phyloP scores from a whole-genome alignment of 1,139 yeast genomes.

The Candida sp. region DNA sequence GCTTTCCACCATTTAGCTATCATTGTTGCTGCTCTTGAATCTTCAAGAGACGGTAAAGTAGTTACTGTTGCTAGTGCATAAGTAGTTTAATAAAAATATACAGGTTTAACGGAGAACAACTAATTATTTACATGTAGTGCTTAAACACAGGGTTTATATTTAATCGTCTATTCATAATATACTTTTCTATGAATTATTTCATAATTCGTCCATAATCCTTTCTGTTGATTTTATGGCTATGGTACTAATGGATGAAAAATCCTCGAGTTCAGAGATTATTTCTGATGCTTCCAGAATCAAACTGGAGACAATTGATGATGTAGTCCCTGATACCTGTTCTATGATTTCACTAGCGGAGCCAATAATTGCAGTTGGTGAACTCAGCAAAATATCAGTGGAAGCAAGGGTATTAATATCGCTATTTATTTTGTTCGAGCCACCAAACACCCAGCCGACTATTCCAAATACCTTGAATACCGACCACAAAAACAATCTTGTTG shows the following conservation, averaged over 20 bases:
- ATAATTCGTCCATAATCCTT: constrained; percentile 2
- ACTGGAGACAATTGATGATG: not conserved
- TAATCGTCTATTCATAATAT: too few relatives aligned
- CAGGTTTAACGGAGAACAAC: too few relatives aligned
- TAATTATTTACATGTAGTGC: too few relatives aligned
- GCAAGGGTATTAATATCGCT: not conserved
- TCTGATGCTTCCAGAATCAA: not conserved
- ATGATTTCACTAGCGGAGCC: not conserved
- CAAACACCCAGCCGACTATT: constrained; percentile 27
- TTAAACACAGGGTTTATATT: too few relatives aligned
- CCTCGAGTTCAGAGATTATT: not conserved
- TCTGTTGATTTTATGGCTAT: not conserved
- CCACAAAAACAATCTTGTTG: constrained; percentile 59
- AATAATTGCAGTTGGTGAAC: not conserved
- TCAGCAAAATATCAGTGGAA: not conserved
- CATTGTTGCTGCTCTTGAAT: constrained; percentile 78
- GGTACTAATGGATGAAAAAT: constrained; percentile 1
- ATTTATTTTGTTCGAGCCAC: not conserved
- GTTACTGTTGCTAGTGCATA: constrained; percentile 43
- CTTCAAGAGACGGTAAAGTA: constrained; percentile 59
- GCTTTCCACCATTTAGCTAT: constrained; percentile 93
- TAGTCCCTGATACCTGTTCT: not conserved
- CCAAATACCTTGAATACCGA: constrained; percentile 46
- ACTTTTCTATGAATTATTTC: not conserved
- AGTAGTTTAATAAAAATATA: not conserved